These are phyloP conservation scores for Chalaropsis ovoidea DNA, from an alignment of 2,329 filamentous ascomycete genomes.

Conservation along the genomic window DNA sequence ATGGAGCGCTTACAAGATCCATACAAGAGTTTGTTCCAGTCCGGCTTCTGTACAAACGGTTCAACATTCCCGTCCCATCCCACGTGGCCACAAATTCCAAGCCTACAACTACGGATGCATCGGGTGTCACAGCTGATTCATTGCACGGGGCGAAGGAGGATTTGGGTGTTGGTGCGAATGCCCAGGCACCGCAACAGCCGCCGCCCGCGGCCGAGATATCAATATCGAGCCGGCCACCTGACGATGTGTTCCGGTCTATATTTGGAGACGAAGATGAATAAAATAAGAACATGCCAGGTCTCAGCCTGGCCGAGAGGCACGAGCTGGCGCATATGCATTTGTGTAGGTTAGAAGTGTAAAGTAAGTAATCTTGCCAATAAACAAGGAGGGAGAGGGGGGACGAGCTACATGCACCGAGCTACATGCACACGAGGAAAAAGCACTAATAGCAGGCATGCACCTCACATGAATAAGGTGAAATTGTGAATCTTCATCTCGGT, in stretches of 20 bases:
- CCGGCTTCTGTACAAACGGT: constrained; percentile 82
- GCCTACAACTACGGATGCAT: neutral
- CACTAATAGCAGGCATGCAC: neutral
- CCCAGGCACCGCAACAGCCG: neutral
- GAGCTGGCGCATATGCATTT: too few relatives aligned
- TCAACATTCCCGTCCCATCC: constrained; percentile 71
- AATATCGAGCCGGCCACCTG: constrained; percentile 10
- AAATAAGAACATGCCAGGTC: neutral
- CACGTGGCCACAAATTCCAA: constrained; percentile 33
- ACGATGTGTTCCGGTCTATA: constrained; percentile 25
- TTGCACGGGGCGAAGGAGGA: neutral
- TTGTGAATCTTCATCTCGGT: neutral
- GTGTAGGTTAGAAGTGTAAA: neutral
- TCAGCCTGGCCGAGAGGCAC: too few relatives aligned
- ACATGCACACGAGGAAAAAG: neutral
- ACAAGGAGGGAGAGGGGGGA: neutral
- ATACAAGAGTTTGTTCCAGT: constrained; percentile 66
- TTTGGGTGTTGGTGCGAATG: neutral
- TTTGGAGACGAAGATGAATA: constrained; percentile 24
- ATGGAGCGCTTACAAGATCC: constrained; percentile 73
- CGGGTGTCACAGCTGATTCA: neutral
- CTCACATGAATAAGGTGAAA: neutral
- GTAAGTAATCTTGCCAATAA: neutral
- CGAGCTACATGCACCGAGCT: neutral
- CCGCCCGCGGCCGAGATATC: neutral